Evolutionary conservation across 805 yeast genomes (phyloP).

Genomic region (Dipodascus geniculatus): DNA sequence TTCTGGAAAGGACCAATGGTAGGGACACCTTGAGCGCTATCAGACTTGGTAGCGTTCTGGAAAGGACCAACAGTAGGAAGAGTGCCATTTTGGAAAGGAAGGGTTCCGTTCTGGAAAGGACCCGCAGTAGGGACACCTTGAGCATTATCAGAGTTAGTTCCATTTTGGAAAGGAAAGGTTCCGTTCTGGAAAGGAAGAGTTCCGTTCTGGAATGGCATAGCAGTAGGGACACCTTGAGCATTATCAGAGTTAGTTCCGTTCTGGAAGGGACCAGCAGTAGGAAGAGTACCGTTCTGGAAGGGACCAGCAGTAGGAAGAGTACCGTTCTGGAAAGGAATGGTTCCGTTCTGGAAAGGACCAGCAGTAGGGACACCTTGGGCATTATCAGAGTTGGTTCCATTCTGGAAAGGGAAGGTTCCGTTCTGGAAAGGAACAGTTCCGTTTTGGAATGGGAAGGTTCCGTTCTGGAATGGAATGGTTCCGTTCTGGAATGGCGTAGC

Average conservation of each 20-base stretch:
- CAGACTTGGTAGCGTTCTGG: neutral
- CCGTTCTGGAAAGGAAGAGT: conserved; percentile 1
- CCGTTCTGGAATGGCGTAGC: neutral
- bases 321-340: neutral
- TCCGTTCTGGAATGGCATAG: neutral
- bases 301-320: neutral
- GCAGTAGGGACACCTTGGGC: neutral
- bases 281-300: neutral
- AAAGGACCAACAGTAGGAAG: neutral
- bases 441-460: neutral
- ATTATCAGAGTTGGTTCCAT: neutral
- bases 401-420: neutral
- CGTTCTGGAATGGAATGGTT: neutral
- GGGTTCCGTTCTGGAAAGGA: neutral
- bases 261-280: neutral
- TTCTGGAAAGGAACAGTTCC: neutral
- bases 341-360: neutral
- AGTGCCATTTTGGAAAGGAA: neutral
- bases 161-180: neutral
- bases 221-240: neutral
- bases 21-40: neutral
- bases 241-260: neutral
- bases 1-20: neutral
- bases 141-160: neutral
- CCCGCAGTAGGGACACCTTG: neutral